These are phyloP conservation scores for Aureobasidium sp. DNA, from an alignment of 2,329 filamentous ascomycete genomes.

Conservation along the genomic window DNA sequence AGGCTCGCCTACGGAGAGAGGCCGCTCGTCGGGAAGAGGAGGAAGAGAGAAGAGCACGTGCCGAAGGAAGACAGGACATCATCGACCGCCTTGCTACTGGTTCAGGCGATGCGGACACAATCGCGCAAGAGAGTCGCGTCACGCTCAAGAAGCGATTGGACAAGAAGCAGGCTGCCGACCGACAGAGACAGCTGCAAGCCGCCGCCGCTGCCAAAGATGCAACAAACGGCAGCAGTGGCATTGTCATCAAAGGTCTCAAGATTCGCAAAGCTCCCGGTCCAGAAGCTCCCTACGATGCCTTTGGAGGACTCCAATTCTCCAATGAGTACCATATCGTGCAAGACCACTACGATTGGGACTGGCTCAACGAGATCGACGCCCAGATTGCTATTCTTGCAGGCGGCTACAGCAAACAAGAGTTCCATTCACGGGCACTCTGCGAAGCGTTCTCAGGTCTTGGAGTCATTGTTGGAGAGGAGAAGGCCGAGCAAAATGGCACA, in stretches of 20 bases:
- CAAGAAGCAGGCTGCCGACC: constrained; percentile 44
- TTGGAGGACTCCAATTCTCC: constrained; percentile 63
- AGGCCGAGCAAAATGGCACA: constrained; percentile 32
- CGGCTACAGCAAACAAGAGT: constrained; percentile 77
- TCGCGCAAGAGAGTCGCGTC: constrained; percentile 49
- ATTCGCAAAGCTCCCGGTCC: constrained; percentile 51
- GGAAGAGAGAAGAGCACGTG: constrained; percentile 57
- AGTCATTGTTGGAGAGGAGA: constrained; percentile 76
- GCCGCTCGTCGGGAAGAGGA: constrained; percentile 61
- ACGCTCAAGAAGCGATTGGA: constrained; percentile 65
- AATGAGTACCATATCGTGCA: constrained; percentile 60
- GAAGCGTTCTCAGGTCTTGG: constrained; percentile 87
- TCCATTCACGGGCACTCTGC: constrained; percentile 69
- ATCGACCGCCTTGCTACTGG: constrained; percentile 61
- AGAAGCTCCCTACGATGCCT: constrained; percentile 79
- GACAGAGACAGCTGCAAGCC: constrained; percentile 34
- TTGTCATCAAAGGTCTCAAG: constrained; percentile 72
- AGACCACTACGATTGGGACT: constrained; percentile 65
- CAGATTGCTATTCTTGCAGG: constrained; percentile 63
- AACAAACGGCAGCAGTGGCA: constrained; percentile 29
- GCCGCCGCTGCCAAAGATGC: constrained; percentile 32
- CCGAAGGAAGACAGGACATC: constrained; percentile 58
- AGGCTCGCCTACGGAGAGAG: constrained; percentile 53
- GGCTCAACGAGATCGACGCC: constrained; percentile 58
- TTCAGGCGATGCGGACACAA: constrained; percentile 50